Percentiles rank a stretch among this genome's conserved stretches.
Conservation (phyloP, 129 eudicot genomes). For the Arctium lappa region DNA sequence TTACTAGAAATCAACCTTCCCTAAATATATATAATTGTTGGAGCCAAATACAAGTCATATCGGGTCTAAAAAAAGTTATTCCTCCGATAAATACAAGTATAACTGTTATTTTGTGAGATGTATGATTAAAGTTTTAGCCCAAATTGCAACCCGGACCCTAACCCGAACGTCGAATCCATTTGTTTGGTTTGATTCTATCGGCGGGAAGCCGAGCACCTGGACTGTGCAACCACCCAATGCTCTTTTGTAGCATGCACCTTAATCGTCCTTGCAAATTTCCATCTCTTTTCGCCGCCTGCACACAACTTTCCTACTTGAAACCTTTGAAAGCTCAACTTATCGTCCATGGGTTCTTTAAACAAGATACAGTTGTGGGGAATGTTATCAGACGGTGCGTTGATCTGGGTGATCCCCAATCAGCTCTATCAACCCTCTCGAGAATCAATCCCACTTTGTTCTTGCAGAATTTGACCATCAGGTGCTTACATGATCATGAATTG, state of each 20-base stretch:
- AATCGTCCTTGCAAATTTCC: slow-evolving; percentile 7
- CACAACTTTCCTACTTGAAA: slow-evolving; percentile 21
- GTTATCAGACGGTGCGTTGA: slow-evolving; percentile 39
- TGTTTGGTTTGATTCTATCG: background rate
- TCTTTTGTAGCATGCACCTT: background rate
- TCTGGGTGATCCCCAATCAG: slow-evolving; percentile 49
- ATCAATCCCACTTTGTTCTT: slow-evolving; percentile 35
- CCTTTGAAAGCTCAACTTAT: slow-evolving; percentile 39
- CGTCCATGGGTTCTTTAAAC: slow-evolving; percentile 21
- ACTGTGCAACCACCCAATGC: background rate
- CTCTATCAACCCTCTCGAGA: slow-evolving; percentile 26
- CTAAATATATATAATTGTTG: too few species aligned
- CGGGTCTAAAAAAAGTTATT: too few species aligned
- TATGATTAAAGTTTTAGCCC: too few species aligned
- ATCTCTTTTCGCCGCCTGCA: slow-evolving; percentile 18
- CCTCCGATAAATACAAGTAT: too few species aligned
- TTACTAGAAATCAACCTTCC: too few species aligned
- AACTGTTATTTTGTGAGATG: too few species aligned
- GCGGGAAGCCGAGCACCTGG: background rate
- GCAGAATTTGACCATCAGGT: slow-evolving; percentile 47
- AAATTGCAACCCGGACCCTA: too few species aligned
- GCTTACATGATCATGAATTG: slow-evolving; percentile 33
- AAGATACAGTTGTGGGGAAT: slow-evolving; percentile 6
- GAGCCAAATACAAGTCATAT: too few species aligned
- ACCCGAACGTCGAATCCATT: too few species aligned